phyloP scores from a whole-genome alignment of 2,329 filamentous ascomycete species.

The Chrysoporthe cubensis region DNA sequence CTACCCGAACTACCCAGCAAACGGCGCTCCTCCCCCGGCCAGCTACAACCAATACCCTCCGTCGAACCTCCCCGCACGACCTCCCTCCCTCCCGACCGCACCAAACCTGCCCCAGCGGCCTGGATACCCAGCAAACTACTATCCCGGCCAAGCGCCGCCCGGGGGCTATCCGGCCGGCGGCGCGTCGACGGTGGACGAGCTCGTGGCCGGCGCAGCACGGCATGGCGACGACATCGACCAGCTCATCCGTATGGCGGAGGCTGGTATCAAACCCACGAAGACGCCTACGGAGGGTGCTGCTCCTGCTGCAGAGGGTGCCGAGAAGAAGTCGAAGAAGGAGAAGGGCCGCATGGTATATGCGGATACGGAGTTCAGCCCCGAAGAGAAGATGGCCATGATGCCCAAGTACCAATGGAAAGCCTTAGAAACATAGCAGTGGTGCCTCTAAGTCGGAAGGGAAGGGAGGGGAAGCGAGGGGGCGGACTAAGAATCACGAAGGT shows the following conservation, averaged over 20 bases:
- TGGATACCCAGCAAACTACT: constrained; percentile 34
- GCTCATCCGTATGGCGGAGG: constrained; percentile 67
- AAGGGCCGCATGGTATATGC: constrained; percentile 75
- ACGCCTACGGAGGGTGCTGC: constrained; percentile 35
- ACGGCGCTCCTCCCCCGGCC: constrained; percentile 40
- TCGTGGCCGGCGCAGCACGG: constrained; percentile 48
- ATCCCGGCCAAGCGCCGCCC: constrained; percentile 36
- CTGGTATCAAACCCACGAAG: constrained; percentile 57
- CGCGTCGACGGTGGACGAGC: constrained; percentile 52
- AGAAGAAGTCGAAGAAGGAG: constrained; percentile 70
- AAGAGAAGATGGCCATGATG: constrained; percentile 85
- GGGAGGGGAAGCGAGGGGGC: background rate
- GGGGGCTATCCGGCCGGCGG: constrained; percentile 37
- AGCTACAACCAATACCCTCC: constrained; percentile 38
- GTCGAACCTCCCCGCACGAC: constrained; percentile 51
- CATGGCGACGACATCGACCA: constrained; percentile 67
- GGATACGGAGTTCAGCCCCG: constrained; percentile 78
- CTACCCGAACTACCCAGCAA: constrained; percentile 41
- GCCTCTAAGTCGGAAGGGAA: background rate
- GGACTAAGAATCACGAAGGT: no score
- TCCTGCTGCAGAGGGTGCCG: constrained; percentile 46
- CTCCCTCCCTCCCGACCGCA: constrained; percentile 40
- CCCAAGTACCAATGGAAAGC: constrained; percentile 68
- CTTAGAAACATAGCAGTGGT: constrained; percentile 2
- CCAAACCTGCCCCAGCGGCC: constrained; percentile 37